These are phyloP conservation scores for Leccinum truebloodii DNA, from an alignment of 768 basidiomycete species.

Conservation along the genomic window DNA sequence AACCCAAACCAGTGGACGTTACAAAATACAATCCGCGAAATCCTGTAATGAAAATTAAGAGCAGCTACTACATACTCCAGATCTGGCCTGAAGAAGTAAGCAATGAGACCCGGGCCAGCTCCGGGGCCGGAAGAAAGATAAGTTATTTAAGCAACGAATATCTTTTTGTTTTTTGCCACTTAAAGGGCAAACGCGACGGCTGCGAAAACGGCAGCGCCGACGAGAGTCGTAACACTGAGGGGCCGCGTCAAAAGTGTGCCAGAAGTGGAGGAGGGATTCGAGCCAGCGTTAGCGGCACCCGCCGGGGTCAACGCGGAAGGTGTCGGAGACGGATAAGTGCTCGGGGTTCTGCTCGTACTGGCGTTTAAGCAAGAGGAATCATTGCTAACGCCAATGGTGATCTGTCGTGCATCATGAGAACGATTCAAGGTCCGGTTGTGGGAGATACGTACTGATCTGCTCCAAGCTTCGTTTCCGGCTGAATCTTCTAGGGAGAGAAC, in stretches of 20 bases:
- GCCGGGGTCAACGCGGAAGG: conserved; percentile 18
- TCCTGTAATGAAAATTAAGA: conserved; percentile 9
- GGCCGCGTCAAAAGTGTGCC: conserved; percentile 29
- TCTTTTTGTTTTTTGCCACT: conserved; percentile 6
- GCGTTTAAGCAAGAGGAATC: conserved; percentile 40
- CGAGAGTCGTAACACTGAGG: conserved; percentile 23
- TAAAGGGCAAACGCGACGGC: conserved; percentile 27
- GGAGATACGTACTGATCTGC: conserved; percentile 47
- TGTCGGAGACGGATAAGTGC: conserved; percentile 12
- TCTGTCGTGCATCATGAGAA: conserved; percentile 23
- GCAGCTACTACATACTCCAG: conserved; percentile 7
- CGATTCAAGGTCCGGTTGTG: not conserved
- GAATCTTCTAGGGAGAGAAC: conserved; percentile 56
- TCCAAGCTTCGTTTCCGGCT: conserved; percentile 65
- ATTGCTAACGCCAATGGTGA: conserved; percentile 36
- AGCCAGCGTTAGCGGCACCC: conserved; percentile 39
- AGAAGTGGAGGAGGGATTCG: conserved; percentile 12
- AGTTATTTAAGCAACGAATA: conserved; percentile 22
- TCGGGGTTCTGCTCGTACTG: not conserved
- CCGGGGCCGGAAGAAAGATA: not conserved
- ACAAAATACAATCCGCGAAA: conserved; percentile 3
- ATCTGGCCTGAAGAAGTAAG: conserved; percentile 11
- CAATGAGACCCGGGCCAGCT: conserved; percentile 14
- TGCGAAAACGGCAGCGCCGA: conserved; percentile 13
- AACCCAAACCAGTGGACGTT: conserved; percentile 19